Conservation (phyloP, 2,329 filamentous ascomycete genomes). For the Hypomyces rosellus region DNA sequence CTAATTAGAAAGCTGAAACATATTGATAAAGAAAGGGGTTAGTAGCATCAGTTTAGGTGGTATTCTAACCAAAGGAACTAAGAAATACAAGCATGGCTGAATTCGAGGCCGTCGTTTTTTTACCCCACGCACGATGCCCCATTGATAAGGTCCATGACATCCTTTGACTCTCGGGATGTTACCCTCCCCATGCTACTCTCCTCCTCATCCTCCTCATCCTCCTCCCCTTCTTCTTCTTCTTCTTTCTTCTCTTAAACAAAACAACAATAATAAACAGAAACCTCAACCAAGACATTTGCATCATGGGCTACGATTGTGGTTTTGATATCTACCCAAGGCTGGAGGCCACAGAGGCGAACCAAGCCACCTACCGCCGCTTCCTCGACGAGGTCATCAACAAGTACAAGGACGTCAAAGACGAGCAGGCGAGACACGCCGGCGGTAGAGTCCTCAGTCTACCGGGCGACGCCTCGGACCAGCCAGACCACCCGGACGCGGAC, state of each 20-base stretch:
- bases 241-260: background rate
- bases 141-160: no score
- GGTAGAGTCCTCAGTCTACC: background rate
- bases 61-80: background rate
- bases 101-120: no score
- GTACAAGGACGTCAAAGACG: background rate
- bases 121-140: no score
- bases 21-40: no score
- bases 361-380: background rate
- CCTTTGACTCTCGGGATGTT: no score
- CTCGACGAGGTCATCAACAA: background rate
- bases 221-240: background rate
- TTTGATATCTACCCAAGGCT: background rate
- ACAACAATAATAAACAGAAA: background rate
- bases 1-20: no score
- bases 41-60: no score
- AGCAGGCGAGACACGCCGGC: background rate
- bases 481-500: no score
- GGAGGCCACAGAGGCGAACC: background rate
- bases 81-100: background rate
- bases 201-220: background rate
- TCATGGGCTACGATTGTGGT: background rate
- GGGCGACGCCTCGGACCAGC: background rate
- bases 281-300: background rate
- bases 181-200: background rate